These are phyloP conservation scores for Cornus suecica DNA, from an alignment of 148 eudicot genomes.

Conservation along the genomic window DNA sequence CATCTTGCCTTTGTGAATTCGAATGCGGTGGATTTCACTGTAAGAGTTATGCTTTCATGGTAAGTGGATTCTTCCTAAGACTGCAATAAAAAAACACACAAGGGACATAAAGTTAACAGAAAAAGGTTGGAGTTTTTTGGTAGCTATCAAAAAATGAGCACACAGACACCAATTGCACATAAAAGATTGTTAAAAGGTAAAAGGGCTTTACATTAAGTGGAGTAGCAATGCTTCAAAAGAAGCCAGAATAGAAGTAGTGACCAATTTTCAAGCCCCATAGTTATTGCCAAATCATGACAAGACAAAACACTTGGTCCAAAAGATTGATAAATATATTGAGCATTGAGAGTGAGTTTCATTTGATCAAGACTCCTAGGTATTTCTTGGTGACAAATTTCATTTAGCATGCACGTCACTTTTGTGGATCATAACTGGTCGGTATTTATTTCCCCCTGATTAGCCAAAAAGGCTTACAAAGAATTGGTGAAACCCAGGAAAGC, in stretches of 20 bases:
- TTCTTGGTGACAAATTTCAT: constrained; percentile 6
- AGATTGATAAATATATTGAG: background rate
- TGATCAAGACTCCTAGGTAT: constrained; percentile 3
- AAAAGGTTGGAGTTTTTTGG: background rate
- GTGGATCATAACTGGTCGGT: constrained; percentile 1
- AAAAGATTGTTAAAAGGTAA: background rate
- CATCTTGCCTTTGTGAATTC: background rate
- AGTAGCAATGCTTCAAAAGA: background rate
- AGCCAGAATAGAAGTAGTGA: background rate
- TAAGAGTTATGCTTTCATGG: background rate
- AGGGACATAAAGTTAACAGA: background rate
- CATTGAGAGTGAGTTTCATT: background rate
- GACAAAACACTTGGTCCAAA: background rate
- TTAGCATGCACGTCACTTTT: background rate
- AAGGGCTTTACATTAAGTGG: background rate
- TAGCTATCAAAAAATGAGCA: background rate
- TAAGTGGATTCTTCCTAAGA: background rate
- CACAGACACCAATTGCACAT: background rate
- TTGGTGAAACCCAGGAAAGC: background rate
- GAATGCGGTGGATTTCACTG: background rate
- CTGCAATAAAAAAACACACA: background rate
- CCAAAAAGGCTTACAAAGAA: background rate
- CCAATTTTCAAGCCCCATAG: background rate
- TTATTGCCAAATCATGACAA: background rate
- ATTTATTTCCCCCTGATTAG: background rate